Percentiles rank a stretch among this genome's conserved stretches.
These are phyloP conservation scores for Bathelium albidoporum DNA, from an alignment of 495 filamentous ascomycete species.

Conservation along the genomic window DNA sequence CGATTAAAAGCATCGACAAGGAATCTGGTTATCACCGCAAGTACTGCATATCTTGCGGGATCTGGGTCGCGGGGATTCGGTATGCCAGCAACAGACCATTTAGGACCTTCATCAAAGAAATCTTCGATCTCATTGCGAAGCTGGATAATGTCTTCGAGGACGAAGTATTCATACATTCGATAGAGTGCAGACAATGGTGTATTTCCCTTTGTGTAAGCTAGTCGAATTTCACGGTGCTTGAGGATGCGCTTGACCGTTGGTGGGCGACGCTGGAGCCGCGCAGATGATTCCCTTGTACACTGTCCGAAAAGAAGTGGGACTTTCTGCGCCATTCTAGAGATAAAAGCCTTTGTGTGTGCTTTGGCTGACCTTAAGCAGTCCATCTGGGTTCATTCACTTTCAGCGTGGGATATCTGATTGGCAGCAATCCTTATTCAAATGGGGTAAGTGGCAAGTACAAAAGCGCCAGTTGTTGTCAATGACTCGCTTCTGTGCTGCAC, in stretches of 20 bases:
- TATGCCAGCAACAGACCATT: neutral
- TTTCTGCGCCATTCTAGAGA: neutral
- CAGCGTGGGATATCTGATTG: no score
- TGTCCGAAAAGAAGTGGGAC: neutral
- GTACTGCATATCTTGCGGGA: neutral
- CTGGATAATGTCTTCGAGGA: neutral
- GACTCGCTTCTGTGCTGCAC: no score
- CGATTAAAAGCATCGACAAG: neutral
- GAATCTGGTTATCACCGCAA: neutral
- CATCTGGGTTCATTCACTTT: no score
- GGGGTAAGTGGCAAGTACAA: no score
- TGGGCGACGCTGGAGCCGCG: neutral
- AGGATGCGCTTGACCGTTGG: neutral
- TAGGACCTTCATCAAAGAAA: neutral
- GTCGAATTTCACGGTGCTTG: neutral
- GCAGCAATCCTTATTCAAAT: no score
- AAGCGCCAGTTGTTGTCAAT: no score
- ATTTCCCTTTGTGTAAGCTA: neutral
- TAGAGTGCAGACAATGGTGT: neutral
- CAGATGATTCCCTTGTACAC: neutral
- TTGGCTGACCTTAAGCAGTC: no score
- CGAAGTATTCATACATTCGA: slow-evolving; percentile 2
- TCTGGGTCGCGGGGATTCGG: neutral
- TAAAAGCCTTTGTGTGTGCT: no score
- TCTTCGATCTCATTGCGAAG: neutral